Evolutionary conservation across 495 filamentous ascomycete species (phyloP), one percentile per base, ranked within the genome.

Genomic region (Talaromyces proteolyticus): DNA sequence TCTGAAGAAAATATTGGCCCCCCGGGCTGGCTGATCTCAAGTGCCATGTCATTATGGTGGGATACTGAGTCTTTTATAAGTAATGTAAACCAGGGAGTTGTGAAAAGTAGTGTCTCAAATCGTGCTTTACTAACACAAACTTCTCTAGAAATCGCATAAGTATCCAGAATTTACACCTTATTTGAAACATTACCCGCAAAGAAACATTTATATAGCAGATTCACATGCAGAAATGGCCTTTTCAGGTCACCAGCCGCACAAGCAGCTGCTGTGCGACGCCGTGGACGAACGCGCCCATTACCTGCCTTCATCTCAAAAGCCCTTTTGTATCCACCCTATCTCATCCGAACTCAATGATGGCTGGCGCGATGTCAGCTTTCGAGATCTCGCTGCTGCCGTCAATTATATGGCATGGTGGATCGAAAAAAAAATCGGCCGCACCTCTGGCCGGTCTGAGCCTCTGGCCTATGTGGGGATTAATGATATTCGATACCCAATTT

Each of bases 331-430:
- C 12, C 53, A 77, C 25, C 74, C 78, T 12, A 56, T 59, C 2
- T 68, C 68, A 0, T 55, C 62, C 4, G 51, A 76, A 36, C 60
- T 72, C 3, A 58, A 62, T n/a, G 67, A 81, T 42, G 80, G 78
- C 3, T 82, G 77, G 66, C 65, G 60, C 20, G n/a, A 59, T 7
- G 54, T 86, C 37, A 75, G 67, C 10, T 76, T 76, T 52, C 51
- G 53, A n/a, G 56, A 70, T 4, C 65, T 80, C 14, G 71, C 75
- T 25, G 68, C 72, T 48, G 78, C 76, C 17, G 58, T 82, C 42
- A 78, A 85, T 53, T 63, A 61, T 5, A 56, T 68, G 17, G 73
- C 77, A 10, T 74, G 70, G 52, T 75, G 72, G 67, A 61, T 83
- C 34, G 54, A 72, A 22, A 39, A 58, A 6, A 57, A 53, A 1